Base-by-base conservation (phyloP, 2,329 filamentous ascomycete species). In the Calonectria honghensis region DNA sequence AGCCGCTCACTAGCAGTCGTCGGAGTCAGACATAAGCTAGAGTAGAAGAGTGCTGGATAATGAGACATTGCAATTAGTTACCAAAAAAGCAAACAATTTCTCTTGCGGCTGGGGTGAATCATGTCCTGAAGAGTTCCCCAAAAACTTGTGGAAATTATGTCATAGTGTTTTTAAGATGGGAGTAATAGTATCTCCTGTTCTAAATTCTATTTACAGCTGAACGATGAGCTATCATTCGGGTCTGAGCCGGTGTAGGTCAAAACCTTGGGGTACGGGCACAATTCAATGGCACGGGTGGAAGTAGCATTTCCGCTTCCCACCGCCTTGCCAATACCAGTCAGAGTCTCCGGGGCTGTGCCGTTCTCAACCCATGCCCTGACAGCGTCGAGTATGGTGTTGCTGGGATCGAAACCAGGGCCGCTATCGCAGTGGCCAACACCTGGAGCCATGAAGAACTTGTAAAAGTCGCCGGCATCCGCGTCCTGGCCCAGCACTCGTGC, bases 311-410 rank as follows among this genome's bases (percentile, higher is more conserved):
- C 70, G 27, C 7, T 52, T 1, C 57, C 68, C 0, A 71, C 18
- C 27, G 31, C 72, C 39, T 78, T n/a, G 16, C 66, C 66, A 13
- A 48, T 69, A 4, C 74, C 76, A 31, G 68, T 52, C n/a, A 78
- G 1, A 20, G 70, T 77, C 9, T 75, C 72, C 0, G 78, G 78
- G 1, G 67, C 65, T 13, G 59, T 35, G 0, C 70, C 78, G 0
- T 68, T 37, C 18, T 79, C 78, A 4, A 79, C 77, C 78, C 78
- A 79, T 16, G 54, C 54, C 0, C 73, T 57, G 0, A 79, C 65
- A 3, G 70, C 68, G 18, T 77, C 74, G 16, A 79, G 72, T 0
- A 35, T 50, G 29, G 35, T 32, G 29, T 57, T 63, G 1, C 65
- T 76, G 0, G 77, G 77, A 41, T 69, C 70, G 61, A 74, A 76